phyloP scores from a whole-genome alignment of 306 rosid species.

The Alnus glutinosa region DNA sequence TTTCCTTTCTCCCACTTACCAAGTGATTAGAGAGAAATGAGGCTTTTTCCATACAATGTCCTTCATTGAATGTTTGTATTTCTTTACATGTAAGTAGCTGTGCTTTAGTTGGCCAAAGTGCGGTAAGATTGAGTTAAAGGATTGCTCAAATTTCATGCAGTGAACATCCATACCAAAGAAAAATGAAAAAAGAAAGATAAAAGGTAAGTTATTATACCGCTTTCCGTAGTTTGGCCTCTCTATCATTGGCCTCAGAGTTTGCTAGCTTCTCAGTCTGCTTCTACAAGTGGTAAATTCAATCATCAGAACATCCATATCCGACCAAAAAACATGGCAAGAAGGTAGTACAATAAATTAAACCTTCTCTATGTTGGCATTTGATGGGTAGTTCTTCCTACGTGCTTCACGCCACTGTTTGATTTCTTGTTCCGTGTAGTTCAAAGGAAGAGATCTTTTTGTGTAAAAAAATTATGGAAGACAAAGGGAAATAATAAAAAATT shows the following conservation, averaged over 20 bases:
- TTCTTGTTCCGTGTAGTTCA: constrained; percentile 70
- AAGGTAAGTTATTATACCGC: constrained; percentile 43
- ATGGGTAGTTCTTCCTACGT: constrained; percentile 75
- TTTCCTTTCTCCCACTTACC: constrained; percentile 5
- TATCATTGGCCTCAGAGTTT: constrained; percentile 37
- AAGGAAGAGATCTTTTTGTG: constrained; percentile 45
- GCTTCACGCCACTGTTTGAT: constrained; percentile 85
- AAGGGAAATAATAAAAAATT: constrained; percentile 10
- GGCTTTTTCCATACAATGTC: neutral
- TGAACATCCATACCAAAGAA: neutral
- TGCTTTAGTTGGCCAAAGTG: neutral
- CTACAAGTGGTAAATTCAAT: constrained; percentile 44
- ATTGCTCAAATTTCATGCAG: neutral
- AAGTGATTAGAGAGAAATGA: neutral
- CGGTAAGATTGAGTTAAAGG: neutral
- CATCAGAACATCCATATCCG: constrained; percentile 36
- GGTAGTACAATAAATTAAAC: constrained; percentile 38
- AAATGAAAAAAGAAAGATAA: neutral
- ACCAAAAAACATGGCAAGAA: constrained; percentile 13
- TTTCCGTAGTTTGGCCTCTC: constrained; percentile 50
- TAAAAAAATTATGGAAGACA: constrained; percentile 16
- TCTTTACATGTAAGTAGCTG: neutral
- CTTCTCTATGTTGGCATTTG: constrained; percentile 49
- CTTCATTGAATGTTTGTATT: neutral
- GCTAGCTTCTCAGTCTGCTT: constrained; percentile 22